phyloP scores from a whole-genome alignment of 352 stramenopile species.

The Phytophthora uliginosa region DNA sequence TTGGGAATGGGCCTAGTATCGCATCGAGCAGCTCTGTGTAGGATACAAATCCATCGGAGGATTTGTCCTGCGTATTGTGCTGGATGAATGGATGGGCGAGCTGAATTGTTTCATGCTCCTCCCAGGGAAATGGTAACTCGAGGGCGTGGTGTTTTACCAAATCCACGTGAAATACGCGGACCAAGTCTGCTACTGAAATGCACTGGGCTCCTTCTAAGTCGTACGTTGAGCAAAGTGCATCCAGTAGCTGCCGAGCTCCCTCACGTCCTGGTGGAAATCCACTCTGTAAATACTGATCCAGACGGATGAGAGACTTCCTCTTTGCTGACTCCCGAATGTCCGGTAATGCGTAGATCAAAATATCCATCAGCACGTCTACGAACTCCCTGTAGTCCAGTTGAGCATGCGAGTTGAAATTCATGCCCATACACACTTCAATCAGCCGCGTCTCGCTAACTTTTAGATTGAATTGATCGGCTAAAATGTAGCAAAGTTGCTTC shows the following conservation, averaged over 20 bases:
- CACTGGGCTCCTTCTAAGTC: constrained; percentile 44
- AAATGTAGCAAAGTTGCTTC: constrained; percentile 57
- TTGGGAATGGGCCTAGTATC: constrained; percentile 33
- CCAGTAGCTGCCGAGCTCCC: constrained; percentile 35
- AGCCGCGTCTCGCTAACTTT: constrained; percentile 46
- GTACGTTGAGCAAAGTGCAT: constrained; percentile 59
- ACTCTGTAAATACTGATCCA: constrained; percentile 54
- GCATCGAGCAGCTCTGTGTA: constrained; percentile 53
- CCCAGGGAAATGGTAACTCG: constrained; percentile 42
- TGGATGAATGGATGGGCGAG: constrained; percentile 33
- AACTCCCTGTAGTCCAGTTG: constrained; percentile 67
- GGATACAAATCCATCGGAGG: constrained; percentile 29
- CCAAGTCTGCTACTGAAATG: constrained; percentile 50
- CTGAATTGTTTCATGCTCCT: constrained; percentile 47
- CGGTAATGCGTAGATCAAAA: constrained; percentile 60
- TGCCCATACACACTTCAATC: constrained; percentile 69
- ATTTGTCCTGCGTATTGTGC: background rate
- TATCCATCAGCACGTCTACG: constrained; percentile 59
- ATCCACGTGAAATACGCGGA: constrained; percentile 49
- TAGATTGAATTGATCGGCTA: constrained; percentile 46
- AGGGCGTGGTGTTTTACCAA: constrained; percentile 47
- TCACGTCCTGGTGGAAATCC: constrained; percentile 41
- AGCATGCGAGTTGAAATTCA: constrained; percentile 66
- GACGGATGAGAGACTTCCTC: constrained; percentile 23
- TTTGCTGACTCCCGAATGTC: constrained; percentile 29